Conservation (phyloP, 208 protist genomes). For the Sergeia podlipaevii region DNA sequence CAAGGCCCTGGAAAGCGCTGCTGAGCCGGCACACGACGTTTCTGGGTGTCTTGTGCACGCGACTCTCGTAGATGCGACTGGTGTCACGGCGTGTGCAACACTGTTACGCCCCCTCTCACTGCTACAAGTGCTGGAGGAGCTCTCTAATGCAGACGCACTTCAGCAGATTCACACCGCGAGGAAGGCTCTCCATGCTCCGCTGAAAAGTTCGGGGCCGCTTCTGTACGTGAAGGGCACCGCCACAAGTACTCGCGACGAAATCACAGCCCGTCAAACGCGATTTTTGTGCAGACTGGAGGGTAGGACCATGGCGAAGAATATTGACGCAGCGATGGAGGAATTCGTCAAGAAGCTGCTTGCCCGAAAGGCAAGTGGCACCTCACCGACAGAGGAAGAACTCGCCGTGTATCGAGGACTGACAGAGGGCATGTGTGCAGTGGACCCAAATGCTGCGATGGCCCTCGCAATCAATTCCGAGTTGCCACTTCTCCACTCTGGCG, state of each 20-base stretch:
- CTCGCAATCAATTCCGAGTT: conserved; percentile 49
- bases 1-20: conserved; percentile 2
- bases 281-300: conserved; percentile 46
- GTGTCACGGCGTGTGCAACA: too few species aligned
- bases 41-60: too few species aligned
- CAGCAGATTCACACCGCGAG: conserved; percentile 19
- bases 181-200: not conserved
- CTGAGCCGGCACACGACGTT: too few species aligned
- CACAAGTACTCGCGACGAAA: conserved; percentile 12
- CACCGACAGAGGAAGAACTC: conserved; percentile 13
- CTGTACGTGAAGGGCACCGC: conserved; percentile 45
- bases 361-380: not conserved
- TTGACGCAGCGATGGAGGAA: conserved; percentile 8
- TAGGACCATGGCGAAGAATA: conserved; percentile 28
- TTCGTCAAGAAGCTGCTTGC: conserved; percentile 19
- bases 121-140: conserved; percentile 9
- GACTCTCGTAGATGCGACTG: too few species aligned
- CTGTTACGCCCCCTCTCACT: conserved; percentile 23
- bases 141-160: conserved; percentile 23
- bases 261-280: conserved; percentile 32
- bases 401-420: conserved; percentile 53
- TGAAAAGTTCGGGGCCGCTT: not conserved
- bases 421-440: conserved; percentile 32
- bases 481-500: conserved; percentile 29
- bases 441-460: conserved; percentile 37